phyloP scores from a whole-genome alignment of 805 yeast genomes.

The Zygotorulaspora chibaensis region DNA sequence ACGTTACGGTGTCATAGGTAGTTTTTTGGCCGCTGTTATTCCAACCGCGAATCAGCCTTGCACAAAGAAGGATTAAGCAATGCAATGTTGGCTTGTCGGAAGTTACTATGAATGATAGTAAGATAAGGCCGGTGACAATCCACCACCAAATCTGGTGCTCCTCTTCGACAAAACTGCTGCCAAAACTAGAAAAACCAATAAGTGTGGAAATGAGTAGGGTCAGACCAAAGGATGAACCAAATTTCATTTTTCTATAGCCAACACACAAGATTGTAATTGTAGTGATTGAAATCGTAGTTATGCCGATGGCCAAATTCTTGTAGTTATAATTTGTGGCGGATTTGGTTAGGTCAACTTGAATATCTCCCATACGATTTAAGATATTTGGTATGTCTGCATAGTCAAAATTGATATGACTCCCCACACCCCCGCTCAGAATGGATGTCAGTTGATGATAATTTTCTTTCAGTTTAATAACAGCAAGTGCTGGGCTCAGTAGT shows the following conservation, averaged over 20 bases:
- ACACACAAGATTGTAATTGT: constrained; percentile 10
- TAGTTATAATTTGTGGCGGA: constrained; percentile 74
- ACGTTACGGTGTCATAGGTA: constrained; percentile 46
- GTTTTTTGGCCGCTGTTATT: constrained; percentile 86
- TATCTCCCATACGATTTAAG: constrained; percentile 38
- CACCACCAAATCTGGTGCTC: constrained; percentile 98
- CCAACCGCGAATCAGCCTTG: constrained; percentile 75
- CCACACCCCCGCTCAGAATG: constrained; percentile 11
- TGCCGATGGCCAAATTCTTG: constrained; percentile 39
- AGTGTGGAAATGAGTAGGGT: constrained; percentile 31
- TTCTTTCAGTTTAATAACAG: constrained; percentile 38
- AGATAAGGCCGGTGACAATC: constrained; percentile 41
- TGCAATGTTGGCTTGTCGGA: constrained; percentile 11
- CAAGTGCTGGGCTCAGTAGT: constrained; percentile 41
- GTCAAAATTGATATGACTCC: background rate
- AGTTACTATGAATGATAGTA: constrained; percentile 7
- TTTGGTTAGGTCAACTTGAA: constrained; percentile 50
- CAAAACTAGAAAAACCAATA: constrained; percentile 61
- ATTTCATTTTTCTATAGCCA: constrained; percentile 4
- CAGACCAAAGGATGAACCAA: constrained; percentile 8
- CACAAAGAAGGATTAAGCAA: constrained; percentile 27
- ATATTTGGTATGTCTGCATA: constrained; percentile 20
- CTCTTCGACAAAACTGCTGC: constrained; percentile 89
- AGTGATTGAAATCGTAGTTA: constrained; percentile 19
- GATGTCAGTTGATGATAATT: constrained; percentile 56